These are phyloP conservation scores for Backusella psychrophila DNA, from an alignment of 192 early-diverging fungal genomes.

Conservation along the genomic window DNA sequence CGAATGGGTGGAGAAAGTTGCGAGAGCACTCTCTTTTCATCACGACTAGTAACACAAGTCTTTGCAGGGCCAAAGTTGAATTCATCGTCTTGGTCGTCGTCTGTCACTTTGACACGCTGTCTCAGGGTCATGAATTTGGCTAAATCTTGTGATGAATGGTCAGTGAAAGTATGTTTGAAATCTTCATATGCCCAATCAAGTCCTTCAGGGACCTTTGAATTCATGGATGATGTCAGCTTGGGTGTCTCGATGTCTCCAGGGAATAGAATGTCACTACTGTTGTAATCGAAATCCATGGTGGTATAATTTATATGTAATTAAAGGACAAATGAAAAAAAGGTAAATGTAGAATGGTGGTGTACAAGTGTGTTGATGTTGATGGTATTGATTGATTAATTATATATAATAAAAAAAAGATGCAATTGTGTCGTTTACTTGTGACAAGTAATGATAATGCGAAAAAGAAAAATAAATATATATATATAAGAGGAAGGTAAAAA, in stretches of 20 bases:
- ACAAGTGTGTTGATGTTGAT: neutral
- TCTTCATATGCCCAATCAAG: slow-evolving; percentile 22
- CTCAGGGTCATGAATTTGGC: neutral
- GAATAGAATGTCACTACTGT: slow-evolving; percentile 25
- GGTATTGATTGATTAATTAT: neutral
- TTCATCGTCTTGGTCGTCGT: neutral
- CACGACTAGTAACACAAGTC: neutral
- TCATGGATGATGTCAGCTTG: slow-evolving; percentile 18
- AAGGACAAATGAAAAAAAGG: neutral
- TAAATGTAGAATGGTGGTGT: neutral
- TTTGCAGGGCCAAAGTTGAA: neutral
- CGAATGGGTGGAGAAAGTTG: neutral
- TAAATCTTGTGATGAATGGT: neutral
- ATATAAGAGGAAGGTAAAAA: neutral
- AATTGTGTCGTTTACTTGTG: neutral
- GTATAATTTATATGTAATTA: neutral
- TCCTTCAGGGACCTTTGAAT: slow-evolving; percentile 17
- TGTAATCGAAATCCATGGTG: slow-evolving; percentile 24
- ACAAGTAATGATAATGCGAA: neutral
- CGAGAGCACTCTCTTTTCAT: slow-evolving; percentile 1
- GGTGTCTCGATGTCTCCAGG: slow-evolving; percentile 23
- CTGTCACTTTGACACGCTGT: neutral
- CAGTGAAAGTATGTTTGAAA: neutral
- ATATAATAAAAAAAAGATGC: neutral
- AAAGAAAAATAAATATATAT: neutral